These are phyloP conservation scores for Desmodesmus armatus DNA, from an alignment of 139 green algal species.

Conservation along the genomic window DNA sequence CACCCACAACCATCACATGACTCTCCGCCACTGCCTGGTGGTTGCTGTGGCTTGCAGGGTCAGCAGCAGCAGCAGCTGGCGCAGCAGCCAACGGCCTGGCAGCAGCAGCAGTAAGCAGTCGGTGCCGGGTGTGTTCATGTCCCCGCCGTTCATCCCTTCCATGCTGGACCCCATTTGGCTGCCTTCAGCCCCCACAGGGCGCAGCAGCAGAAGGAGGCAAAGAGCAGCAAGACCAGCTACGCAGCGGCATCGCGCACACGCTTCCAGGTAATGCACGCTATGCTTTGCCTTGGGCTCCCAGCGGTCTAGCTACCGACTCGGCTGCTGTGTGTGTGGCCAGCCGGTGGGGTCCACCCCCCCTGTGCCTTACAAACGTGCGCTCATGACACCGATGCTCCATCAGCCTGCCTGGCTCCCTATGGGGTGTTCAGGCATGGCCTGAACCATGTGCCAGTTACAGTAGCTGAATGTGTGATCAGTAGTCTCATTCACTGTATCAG, in stretches of 20 bases:
- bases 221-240: conserved; percentile 41
- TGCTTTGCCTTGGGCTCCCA: too few species aligned
- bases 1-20: too few species aligned
- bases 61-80: conserved; percentile 40
- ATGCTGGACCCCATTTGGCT: conserved; percentile 72
- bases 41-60: too few species aligned
- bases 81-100: background rate
- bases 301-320: too few species aligned
- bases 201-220: conserved; percentile 27
- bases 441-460: too few species aligned
- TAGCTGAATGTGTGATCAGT: too few species aligned
- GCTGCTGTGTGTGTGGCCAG: too few species aligned
- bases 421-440: too few species aligned
- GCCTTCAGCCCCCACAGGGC: conserved; percentile 65
- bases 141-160: conserved; percentile 63
- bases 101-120: background rate
- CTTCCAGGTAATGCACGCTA: conserved; percentile 3
- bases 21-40: too few species aligned
- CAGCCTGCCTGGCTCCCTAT: background rate
- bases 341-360: too few species aligned
- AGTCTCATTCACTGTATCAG: too few species aligned
- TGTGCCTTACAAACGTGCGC: background rate
- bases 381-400: background rate
- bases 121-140: too few species aligned
- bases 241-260: background rate